phyloP scores from a whole-genome alignment of 148 eudicot genomes.

The Vaccinium corymbosum region DNA sequence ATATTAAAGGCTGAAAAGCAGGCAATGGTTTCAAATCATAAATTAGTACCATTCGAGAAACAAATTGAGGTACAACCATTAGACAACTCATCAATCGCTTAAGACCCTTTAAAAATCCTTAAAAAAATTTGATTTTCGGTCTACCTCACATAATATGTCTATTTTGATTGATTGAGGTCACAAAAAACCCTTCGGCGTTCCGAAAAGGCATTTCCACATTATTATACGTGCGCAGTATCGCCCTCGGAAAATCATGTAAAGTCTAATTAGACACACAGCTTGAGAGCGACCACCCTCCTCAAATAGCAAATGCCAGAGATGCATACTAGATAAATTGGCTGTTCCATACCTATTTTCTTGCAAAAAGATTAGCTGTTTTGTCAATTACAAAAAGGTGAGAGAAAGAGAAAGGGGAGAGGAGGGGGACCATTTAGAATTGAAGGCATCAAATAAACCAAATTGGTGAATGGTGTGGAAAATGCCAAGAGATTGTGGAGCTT shows the following conservation, averaged over 20 bases:
- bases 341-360: background rate
- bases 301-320: background rate
- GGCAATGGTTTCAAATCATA: background rate
- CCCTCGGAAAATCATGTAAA: background rate
- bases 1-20: background rate
- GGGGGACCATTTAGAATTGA: background rate
- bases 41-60: background rate
- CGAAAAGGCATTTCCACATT: background rate
- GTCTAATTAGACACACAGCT: background rate
- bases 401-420: background rate
- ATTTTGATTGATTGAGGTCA: background rate
- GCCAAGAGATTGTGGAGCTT: background rate
- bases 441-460: background rate
- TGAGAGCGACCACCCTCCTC: background rate
- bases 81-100: background rate
- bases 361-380: background rate
- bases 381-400: background rate
- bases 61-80: background rate
- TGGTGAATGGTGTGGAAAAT: background rate
- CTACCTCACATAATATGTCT: background rate
- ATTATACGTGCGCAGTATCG: background rate
- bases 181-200: background rate
- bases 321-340: background rate
- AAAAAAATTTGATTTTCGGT: background rate
- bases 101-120: background rate